phyloP scores from a whole-genome alignment of 2,329 filamentous ascomycete genomes.

The Bipolaris oryzae region DNA sequence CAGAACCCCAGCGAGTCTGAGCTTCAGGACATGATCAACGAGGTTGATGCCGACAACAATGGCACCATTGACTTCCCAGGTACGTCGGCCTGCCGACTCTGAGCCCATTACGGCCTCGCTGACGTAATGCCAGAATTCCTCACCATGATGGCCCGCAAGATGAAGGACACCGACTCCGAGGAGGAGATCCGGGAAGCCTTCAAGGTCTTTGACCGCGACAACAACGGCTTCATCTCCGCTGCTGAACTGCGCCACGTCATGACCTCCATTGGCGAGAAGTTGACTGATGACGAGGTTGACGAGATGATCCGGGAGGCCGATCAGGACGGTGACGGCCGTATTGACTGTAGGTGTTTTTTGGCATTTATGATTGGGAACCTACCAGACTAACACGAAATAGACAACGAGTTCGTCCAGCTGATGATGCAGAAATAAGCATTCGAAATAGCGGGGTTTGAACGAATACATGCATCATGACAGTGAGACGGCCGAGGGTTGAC shows the following conservation, averaged over 20 bases:
- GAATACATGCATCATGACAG: constrained; percentile 40
- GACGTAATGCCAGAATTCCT: constrained; percentile 60
- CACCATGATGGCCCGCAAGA: constrained; percentile 69
- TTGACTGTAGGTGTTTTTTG: constrained; percentile 62
- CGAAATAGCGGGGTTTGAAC: constrained; percentile 30
- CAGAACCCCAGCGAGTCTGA: constrained; percentile 67
- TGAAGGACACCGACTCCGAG: constrained; percentile 66
- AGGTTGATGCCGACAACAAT: constrained; percentile 67
- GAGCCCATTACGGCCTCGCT: not conserved
- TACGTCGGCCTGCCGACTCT: constrained; percentile 31
- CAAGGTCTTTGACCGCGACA: constrained; percentile 70
- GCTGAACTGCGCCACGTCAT: constrained; percentile 68
- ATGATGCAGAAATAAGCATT: constrained; percentile 61
- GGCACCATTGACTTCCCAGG: constrained; percentile 70
- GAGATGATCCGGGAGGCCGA: constrained; percentile 71
- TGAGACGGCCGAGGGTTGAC: constrained; percentile 35
- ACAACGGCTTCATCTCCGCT: constrained; percentile 68
- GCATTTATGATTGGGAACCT: not conserved
- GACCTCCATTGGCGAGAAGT: constrained; percentile 68
- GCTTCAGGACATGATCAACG: constrained; percentile 70
- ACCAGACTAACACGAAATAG: constrained; percentile 37
- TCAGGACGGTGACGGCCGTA: constrained; percentile 67
- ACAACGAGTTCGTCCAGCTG: constrained; percentile 63
- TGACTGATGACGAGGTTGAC: constrained; percentile 67
- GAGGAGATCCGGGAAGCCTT: constrained; percentile 70